phyloP scores from a whole-genome alignment of 345 rosid species.

The Eucalyptus sp. region DNA sequence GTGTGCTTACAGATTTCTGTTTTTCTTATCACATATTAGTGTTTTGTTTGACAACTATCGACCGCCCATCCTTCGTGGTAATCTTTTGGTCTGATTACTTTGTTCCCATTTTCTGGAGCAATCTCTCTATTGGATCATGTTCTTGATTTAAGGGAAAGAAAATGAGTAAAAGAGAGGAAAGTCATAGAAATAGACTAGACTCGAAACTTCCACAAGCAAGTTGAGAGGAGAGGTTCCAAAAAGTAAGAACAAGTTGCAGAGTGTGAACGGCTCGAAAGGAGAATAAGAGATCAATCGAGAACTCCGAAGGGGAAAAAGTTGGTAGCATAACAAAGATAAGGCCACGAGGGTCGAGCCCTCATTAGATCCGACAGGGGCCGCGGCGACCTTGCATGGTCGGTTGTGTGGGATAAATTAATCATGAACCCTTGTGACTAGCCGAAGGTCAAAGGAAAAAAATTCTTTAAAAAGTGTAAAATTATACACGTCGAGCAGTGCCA shows the following conservation, averaged over 20 bases:
- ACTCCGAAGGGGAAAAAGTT: neutral
- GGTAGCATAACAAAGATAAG: neutral
- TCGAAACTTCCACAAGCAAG: neutral
- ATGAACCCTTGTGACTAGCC: neutral
- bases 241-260: neutral
- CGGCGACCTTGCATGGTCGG: neutral
- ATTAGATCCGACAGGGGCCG: neutral
- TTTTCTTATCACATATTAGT: neutral
- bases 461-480: neutral
- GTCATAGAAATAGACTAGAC: neutral
- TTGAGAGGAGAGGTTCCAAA: neutral
- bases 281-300: neutral
- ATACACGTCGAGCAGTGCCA: neutral
- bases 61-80: neutral
- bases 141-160: neutral
- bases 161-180: neutral
- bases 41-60: neutral
- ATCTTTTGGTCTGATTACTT: neutral
- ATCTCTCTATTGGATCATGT: neutral
- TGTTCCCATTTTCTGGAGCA: neutral
- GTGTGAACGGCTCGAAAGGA: neutral
- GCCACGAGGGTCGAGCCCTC: neutral
- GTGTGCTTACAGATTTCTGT: neutral
- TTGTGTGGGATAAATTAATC: no score
- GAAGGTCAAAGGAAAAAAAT: neutral